Conservation (phyloP, 2,329 filamentous ascomycete species). For the Paecilomyces formosus region DNA sequence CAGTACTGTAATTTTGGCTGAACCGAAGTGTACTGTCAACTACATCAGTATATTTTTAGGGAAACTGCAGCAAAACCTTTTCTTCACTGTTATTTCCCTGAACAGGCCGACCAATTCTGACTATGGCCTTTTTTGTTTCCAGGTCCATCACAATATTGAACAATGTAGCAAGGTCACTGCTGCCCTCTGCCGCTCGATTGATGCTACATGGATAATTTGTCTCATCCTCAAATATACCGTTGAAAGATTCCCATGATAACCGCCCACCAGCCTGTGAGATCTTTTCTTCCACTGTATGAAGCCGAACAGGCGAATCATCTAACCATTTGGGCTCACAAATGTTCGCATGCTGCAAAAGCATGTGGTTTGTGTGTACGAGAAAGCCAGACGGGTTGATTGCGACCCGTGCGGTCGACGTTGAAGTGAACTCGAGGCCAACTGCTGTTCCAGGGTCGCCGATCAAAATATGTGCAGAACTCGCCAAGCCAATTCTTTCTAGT, state of each 20-base stretch:
- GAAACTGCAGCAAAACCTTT: too few species aligned
- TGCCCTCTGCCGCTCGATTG: not conserved
- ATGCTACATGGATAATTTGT: conserved; percentile 1
- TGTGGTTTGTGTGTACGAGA: conserved; percentile 3
- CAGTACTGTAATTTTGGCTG: too few species aligned
- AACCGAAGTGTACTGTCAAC: too few species aligned
- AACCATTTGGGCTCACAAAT: not conserved
- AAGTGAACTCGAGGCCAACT: conserved; percentile 42
- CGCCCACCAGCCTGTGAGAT: not conserved
- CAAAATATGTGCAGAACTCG: conserved; percentile 47
- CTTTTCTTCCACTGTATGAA: not conserved
- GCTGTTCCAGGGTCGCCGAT: conserved; percentile 40
- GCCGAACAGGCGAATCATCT: conserved; percentile 1
- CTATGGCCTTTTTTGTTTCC: not conserved
- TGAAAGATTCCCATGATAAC: not conserved
- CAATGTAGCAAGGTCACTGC: conserved; percentile 1
- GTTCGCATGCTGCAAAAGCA: not conserved
- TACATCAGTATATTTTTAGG: too few species aligned
- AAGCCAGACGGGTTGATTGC: not conserved
- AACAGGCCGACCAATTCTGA: conserved; percentile 2
- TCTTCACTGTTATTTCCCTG: too few species aligned
- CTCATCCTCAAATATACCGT: conserved; percentile 1
- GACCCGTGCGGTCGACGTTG: not conserved
- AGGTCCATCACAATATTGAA: conserved; percentile 5
- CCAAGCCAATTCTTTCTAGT: conserved; percentile 40